A percentile compares a stretch with the other conserved stretches of the same genome.
phyloP scores from a whole-genome alignment of 495 filamentous ascomycete species.

The Aspergillus carlsbadensis region DNA sequence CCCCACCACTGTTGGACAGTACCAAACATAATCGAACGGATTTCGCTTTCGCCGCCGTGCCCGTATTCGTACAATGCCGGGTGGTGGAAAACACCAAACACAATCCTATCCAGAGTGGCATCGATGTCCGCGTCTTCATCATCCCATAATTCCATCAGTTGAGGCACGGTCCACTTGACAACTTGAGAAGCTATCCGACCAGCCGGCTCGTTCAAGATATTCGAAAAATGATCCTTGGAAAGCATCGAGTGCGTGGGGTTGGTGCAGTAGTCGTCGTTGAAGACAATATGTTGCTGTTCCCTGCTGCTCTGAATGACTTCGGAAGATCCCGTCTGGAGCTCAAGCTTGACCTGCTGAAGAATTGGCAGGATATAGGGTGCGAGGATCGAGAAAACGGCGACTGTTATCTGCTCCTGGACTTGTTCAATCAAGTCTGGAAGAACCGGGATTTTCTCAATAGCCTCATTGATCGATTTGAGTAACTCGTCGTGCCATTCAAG shows the following conservation, averaged over 20 bases:
- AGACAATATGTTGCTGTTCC: slow-evolving; percentile 80
- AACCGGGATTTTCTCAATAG: slow-evolving; percentile 78
- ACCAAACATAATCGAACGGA: slow-evolving; percentile 72
- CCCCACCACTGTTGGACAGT: slow-evolving; percentile 81
- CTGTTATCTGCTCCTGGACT: slow-evolving; percentile 71
- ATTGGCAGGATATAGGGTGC: slow-evolving; percentile 85
- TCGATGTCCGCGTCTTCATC: slow-evolving; percentile 66
- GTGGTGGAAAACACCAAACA: slow-evolving; percentile 84
- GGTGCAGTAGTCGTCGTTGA: slow-evolving; percentile 68
- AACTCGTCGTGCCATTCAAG: slow-evolving; percentile 87
- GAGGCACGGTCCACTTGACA: slow-evolving; percentile 79
- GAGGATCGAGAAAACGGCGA: slow-evolving; percentile 83
- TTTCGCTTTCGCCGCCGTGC: slow-evolving; percentile 69
- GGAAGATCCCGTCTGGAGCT: slow-evolving; percentile 77
- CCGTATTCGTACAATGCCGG: slow-evolving; percentile 70
- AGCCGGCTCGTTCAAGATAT: slow-evolving; percentile 83
- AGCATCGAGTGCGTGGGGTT: slow-evolving; percentile 97
- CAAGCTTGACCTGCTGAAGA: slow-evolving; percentile 78
- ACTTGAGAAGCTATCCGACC: slow-evolving; percentile 76
- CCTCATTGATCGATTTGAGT: slow-evolving; percentile 71
- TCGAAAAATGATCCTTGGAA: slow-evolving; percentile 89
- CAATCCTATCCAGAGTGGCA: slow-evolving; percentile 67
- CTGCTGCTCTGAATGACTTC: slow-evolving; percentile 81
- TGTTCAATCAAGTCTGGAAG: slow-evolving; percentile 77
- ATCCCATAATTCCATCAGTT: slow-evolving; percentile 84